Base-by-base conservation (phyloP, 495 filamentous ascomycete genomes). In the Penicillium paradoxum region DNA sequence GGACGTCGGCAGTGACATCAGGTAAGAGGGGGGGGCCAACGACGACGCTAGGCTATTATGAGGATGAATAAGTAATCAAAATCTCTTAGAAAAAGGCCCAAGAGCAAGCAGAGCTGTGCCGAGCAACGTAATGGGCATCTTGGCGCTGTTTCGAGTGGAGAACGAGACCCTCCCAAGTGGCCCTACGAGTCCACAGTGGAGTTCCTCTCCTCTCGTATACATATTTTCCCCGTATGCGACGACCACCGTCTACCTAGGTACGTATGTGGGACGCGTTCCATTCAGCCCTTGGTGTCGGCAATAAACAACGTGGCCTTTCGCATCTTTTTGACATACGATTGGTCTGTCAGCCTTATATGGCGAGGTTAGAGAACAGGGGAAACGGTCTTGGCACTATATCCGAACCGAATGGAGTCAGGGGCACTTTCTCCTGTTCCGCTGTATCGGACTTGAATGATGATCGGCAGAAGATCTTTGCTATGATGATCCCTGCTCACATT, bases 361-460 rank as follows among this genome's bases (percentile, higher is more conserved):
- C n/a, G n/a, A n/a, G n/a, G n/a, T n/a, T n/a, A n/a, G n/a, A 18
- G 11, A 17, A 6, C 34, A 27, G 24, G 24, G 24, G 24, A 37
- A n/a, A n/a, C n/a, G n/a, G 17, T 39, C 51, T 54, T 54, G 51
- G 51, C 51, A 48, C 24, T 54, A 17, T 54, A 48, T 13, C 43
- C 34, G 8, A 36, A 37, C 8, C n/a, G 14, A 19, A 19, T 37
- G 14, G 33, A 27, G 11, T 38, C 37, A 41, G 37, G 48, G 48
- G 48, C n/a, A 24, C 14, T 29, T 29, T 11, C 25, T 25, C 21
- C 13, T 43, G 17, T 13, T 22, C 38, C 38, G 18, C 18, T 40
- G 17, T 18, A 5, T 21, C 10, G 13, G 17, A 8, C 19, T 41
- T 22, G 29, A 27, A 27, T 27, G 38, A 24, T 24, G 38, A 41